phyloP scores from a whole-genome alignment of 352 stramenopile genomes.

The Blastocystis sp. region DNA sequence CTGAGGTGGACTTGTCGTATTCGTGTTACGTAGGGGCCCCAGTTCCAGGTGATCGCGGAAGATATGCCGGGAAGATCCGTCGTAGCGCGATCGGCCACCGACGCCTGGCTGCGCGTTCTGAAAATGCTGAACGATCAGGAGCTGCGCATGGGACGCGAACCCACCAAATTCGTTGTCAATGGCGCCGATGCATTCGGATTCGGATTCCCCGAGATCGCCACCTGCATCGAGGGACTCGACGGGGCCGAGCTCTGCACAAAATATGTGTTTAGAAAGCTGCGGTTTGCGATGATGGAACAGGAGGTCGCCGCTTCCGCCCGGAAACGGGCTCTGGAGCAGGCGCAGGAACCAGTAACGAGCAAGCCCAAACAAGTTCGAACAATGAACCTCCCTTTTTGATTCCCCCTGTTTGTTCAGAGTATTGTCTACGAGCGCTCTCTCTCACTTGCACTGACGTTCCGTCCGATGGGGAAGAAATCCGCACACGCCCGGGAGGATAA shows the following conservation, averaged over 20 bases:
- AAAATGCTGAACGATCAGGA: no score
- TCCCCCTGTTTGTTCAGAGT: not conserved
- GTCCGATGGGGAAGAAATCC: not conserved
- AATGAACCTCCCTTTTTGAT: no score
- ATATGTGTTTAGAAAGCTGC: not conserved
- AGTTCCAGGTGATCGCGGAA: not conserved
- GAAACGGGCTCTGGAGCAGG: not conserved
- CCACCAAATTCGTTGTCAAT: not conserved
- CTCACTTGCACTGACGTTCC: not conserved
- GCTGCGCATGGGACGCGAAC: not conserved
- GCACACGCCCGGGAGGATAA: not conserved
- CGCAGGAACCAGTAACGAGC: no score
- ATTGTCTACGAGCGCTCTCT: not conserved
- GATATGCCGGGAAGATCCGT: not conserved
- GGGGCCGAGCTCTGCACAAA: not conserved
- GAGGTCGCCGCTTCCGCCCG: not conserved
- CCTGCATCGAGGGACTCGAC: not conserved
- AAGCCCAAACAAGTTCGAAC: no score
- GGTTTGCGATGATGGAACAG: not conserved
- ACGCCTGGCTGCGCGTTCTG: not conserved
- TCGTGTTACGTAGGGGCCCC: not conserved
- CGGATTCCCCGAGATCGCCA: not conserved
- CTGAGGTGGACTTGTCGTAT: not conserved
- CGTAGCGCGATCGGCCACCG: not conserved
- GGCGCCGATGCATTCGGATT: not conserved